A percentile compares a stretch with the other conserved stretches of the same genome.
These are phyloP conservation scores for Ligustrum vulgare DNA, from an alignment of 257 asterid species.

Conservation along the genomic window DNA sequence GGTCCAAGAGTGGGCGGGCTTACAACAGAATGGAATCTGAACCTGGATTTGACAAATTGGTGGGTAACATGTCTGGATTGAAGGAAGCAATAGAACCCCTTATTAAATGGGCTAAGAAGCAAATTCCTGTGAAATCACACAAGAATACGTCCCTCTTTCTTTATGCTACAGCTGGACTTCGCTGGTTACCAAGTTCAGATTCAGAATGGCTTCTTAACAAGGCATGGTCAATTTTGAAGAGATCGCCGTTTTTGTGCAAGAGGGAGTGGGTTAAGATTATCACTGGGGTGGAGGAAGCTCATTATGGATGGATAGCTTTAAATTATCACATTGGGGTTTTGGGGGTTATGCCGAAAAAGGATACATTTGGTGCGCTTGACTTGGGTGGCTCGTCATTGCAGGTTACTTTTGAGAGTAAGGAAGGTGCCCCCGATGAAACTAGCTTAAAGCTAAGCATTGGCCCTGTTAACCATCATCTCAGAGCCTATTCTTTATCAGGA, in stretches of 20 bases:
- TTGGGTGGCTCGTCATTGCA: slow-evolving; percentile 97
- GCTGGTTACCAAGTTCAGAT: slow-evolving; percentile 82
- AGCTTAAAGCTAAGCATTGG: slow-evolving; percentile 81
- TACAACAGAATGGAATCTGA: slow-evolving; percentile 97
- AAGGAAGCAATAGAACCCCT: slow-evolving; percentile 66
- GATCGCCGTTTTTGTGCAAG: slow-evolving; percentile 75
- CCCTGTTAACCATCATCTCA: slow-evolving; percentile 71
- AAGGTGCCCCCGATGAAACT: slow-evolving; percentile 42
- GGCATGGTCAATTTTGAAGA: slow-evolving; percentile 76
- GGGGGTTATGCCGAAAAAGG: slow-evolving; percentile 71
- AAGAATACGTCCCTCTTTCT: slow-evolving; percentile 78
- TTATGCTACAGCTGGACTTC: slow-evolving; percentile 96
- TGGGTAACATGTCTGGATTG: slow-evolving; percentile 71
- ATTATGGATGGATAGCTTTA: slow-evolving; percentile 93
- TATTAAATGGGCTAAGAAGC: slow-evolving; percentile 88
- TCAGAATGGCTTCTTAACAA: slow-evolving; percentile 91
- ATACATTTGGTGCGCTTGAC: slow-evolving; percentile 94
- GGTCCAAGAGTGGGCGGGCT: slow-evolving; percentile 73
- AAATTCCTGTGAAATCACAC: slow-evolving; percentile 76
- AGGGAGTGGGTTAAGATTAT: slow-evolving; percentile 90
- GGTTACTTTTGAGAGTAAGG: slow-evolving; percentile 81
- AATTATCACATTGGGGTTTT: slow-evolving; percentile 73
- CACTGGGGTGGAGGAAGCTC: slow-evolving; percentile 92
- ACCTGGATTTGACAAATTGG: slow-evolving; percentile 97
- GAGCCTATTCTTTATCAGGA: slow-evolving; percentile 90